phyloP scores from a whole-genome alignment of 352 stramenopile species.

The Phytophthora pinifolia region DNA sequence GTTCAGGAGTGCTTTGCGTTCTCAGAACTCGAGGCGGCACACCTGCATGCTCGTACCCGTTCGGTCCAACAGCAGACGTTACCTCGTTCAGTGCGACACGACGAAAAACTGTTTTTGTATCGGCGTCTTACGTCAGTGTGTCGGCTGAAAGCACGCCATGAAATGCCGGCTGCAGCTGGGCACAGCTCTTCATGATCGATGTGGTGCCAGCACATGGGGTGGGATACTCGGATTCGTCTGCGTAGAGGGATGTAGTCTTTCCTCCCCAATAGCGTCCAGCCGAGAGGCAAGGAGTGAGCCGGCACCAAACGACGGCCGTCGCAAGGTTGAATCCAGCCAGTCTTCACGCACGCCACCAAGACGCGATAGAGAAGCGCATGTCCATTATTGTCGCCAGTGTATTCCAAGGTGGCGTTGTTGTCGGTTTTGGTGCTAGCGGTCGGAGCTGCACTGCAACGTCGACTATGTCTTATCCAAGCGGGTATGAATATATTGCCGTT shows the following conservation, averaged over 20 bases:
- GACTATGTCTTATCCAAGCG: too few species aligned
- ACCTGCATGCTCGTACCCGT: constrained; percentile 16
- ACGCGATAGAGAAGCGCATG: constrained; percentile 8
- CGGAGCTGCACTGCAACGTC: constrained; percentile 7
- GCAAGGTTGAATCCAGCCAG: background rate
- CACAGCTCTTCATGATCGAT: constrained; percentile 19
- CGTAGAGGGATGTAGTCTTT: too few species aligned
- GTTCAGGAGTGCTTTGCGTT: background rate
- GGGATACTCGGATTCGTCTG: background rate
- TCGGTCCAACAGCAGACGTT: constrained; percentile 21
- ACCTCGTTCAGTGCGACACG: background rate
- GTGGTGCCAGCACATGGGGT: constrained; percentile 1
- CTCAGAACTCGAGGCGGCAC: constrained; percentile 18
- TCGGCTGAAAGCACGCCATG: background rate
- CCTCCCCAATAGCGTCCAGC: too few species aligned
- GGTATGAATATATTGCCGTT: too few species aligned
- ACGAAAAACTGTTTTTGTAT: constrained; percentile 8
- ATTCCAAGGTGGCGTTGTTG: background rate
- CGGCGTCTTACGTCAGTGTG: constrained; percentile 16
- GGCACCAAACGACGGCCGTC: too few species aligned
- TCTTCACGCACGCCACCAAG: background rate
- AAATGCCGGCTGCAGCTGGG: background rate
- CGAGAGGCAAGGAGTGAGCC: too few species aligned
- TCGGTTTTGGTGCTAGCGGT: constrained; percentile 5
- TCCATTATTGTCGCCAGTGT: constrained; percentile 4